A percentile compares a stretch with the other conserved stretches of the same genome.
Conservation (phyloP, 345 rosid species). For the Physaria fendleri region DNA sequence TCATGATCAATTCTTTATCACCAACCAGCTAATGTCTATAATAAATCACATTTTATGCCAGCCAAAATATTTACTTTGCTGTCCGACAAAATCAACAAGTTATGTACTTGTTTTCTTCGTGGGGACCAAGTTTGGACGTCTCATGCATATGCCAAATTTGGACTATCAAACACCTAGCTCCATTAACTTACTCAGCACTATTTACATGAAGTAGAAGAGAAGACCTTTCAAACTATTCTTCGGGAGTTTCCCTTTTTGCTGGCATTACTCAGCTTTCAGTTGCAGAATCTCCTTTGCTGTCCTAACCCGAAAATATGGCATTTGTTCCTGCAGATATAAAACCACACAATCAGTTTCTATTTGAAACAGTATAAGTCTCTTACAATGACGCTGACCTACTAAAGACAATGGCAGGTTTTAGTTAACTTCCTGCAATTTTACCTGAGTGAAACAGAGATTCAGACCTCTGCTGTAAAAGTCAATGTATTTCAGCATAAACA, state of each 20-base stretch:
- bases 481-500: conserved; percentile 92
- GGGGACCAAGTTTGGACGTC: conserved; percentile 25
- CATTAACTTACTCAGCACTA: conserved; percentile 8
- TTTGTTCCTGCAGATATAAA: conserved; percentile 68
- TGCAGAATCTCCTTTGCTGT: conserved; percentile 85
- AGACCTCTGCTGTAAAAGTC: conserved; percentile 87
- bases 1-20: conserved; percentile 9
- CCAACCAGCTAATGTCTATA: conserved; percentile 24
- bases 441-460: conserved; percentile 84
- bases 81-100: conserved; percentile 18
- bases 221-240: not conserved
- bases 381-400: not conserved
- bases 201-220: conserved; percentile 10
- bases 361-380: not conserved
- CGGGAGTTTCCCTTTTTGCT: not conserved
- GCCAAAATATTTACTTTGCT: conserved; percentile 9
- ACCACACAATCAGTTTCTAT: not conserved
- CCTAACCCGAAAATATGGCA: conserved; percentile 84
- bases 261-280: conserved; percentile 72
- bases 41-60: conserved; percentile 3
- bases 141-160: conserved; percentile 26
- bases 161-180: not conserved
- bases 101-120: not conserved
- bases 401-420: not conserved
- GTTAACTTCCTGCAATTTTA: conserved; percentile 5